These are phyloP conservation scores for Hypoxylon sp. DNA, from an alignment of 2,329 filamentous ascomycete species.

Conservation along the genomic window DNA sequence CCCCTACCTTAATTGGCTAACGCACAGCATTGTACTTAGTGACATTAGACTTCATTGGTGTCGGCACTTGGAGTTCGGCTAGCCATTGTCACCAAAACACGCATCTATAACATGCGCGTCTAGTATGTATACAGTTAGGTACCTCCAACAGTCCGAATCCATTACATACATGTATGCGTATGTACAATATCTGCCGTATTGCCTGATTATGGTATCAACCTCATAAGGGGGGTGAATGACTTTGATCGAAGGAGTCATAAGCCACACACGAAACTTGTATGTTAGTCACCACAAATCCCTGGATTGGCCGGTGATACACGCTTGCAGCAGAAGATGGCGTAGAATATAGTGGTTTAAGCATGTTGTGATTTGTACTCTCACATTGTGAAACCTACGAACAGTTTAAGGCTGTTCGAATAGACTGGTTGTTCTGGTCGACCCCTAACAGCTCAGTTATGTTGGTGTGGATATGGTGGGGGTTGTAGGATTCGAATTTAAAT, in stretches of 20 bases:
- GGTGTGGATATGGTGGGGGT: neutral
- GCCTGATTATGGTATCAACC: no score
- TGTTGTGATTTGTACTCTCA: neutral
- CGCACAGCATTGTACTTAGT: slow-evolving; percentile 13
- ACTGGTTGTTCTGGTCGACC: neutral
- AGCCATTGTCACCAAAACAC: neutral
- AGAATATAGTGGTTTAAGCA: neutral
- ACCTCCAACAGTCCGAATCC: neutral
- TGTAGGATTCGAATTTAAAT: neutral
- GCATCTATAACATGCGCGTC: neutral
- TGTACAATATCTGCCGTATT: no score
- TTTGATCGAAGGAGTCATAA: neutral
- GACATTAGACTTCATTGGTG: slow-evolving; percentile 19
- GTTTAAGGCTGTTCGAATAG: neutral
- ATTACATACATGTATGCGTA: no score
- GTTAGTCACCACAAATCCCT: neutral
- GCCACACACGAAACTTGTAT: neutral
- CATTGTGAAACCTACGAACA: neutral
- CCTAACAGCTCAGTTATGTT: neutral
- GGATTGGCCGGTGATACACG: neutral
- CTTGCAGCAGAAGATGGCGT: neutral
- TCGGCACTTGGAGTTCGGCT: slow-evolving; percentile 23
- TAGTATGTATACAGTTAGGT: neutral
- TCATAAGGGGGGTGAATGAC: no score
- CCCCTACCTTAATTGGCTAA: slow-evolving; percentile 16